Evolutionary conservation across 2,329 filamentous ascomycete species (phyloP).

Genomic region (Venturiaceae sp.): DNA sequence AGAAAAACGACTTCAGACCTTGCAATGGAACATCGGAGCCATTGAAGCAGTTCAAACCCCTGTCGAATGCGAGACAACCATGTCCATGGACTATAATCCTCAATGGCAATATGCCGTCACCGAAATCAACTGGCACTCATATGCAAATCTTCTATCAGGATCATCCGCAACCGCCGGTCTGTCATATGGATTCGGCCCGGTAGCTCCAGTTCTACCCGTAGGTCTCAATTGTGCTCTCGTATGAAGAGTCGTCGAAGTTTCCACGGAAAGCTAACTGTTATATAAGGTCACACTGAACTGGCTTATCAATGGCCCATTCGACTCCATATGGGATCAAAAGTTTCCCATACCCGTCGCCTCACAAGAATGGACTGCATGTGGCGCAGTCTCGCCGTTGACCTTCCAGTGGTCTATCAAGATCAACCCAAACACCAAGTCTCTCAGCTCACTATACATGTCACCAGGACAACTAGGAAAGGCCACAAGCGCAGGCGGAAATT

Average conservation of each 20-base stretch:
- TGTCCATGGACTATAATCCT: neutral
- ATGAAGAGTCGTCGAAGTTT: too few relatives aligned
- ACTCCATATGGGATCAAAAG: neutral
- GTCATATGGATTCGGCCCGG: neutral
- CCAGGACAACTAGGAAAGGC: neutral
- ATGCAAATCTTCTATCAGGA: neutral
- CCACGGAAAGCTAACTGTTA: neutral
- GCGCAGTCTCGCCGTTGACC: neutral
- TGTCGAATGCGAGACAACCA: neutral
- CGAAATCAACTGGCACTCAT: neutral
- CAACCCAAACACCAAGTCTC: neutral
- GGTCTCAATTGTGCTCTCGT: neutral
- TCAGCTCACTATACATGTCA: neutral
- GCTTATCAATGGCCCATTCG: neutral
- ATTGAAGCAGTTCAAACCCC: neutral
- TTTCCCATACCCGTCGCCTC: neutral
- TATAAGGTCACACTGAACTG: neutral
- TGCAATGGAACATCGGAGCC: slow-evolving; percentile 2
- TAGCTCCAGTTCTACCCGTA: neutral
- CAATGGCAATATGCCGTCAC: slow-evolving; percentile 1
- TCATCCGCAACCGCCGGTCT: neutral
- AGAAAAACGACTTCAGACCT: neutral
- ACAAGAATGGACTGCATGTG: neutral
- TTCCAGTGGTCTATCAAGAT: neutral
- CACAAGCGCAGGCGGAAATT: neutral